Conservation (phyloP, 306 rosid genomes). For the Glycine latifolia region DNA sequence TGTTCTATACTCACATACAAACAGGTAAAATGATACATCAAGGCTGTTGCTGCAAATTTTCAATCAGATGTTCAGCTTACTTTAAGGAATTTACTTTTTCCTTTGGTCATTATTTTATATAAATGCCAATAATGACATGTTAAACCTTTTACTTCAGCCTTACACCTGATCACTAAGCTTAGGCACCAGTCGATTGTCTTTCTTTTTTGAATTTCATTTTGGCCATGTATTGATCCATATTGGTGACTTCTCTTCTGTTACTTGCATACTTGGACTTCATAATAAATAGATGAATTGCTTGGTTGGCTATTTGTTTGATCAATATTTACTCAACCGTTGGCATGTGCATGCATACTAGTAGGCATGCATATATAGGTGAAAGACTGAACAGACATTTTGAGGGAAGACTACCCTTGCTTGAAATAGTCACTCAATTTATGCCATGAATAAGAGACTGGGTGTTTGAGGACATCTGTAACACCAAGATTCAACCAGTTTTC, state of each 20-base stretch:
- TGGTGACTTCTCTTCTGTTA: slow-evolving; percentile 2
- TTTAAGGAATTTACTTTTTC: not conserved
- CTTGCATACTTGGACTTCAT: not conserved
- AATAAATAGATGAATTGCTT: not conserved
- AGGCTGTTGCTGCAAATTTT: slow-evolving; percentile 13
- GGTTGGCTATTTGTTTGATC: slow-evolving; percentile 47
- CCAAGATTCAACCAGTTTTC: not conserved
- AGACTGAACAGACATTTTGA: not conserved
- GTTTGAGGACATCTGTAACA: not conserved
- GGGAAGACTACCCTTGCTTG: not conserved
- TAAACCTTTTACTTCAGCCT: not conserved
- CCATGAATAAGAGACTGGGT: not conserved
- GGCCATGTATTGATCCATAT: not conserved
- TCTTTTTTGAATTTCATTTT: not conserved
- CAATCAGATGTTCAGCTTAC: not conserved
- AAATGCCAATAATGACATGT: not conserved
- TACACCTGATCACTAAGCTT: slow-evolving; percentile 2
- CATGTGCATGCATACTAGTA: not conserved
- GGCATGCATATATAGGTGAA: slow-evolving; percentile 31
- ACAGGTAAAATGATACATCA: slow-evolving; percentile 59
- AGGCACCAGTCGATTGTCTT: not conserved
- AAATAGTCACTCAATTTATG: not conserved
- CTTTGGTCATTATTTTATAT: slow-evolving; percentile 6
- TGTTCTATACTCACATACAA: slow-evolving; percentile 97
- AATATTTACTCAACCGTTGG: slow-evolving; percentile 40